Conservation (phyloP, 2,329 filamentous ascomycete genomes). For the Metarhizium sp. region DNA sequence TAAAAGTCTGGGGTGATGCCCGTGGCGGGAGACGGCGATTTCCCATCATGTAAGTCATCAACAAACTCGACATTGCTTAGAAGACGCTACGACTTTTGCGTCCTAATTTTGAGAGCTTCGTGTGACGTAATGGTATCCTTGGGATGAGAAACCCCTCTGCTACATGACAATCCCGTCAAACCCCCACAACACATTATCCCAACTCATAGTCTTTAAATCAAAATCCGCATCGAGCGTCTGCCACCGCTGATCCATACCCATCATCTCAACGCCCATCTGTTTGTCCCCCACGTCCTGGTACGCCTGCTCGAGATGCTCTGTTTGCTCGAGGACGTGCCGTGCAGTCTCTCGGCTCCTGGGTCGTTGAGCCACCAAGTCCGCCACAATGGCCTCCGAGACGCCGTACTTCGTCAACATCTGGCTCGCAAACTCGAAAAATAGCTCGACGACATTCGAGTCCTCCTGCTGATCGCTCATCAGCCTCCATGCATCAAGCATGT, state of each 20-base stretch:
- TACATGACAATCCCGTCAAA: slow-evolving; percentile 5
- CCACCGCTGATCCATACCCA: slow-evolving; percentile 2
- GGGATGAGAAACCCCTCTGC: neutral
- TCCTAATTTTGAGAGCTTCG: too few relatives aligned
- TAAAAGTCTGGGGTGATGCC: neutral
- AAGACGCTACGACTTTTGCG: too few relatives aligned
- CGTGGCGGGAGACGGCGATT: too few relatives aligned
- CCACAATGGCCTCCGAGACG: neutral
- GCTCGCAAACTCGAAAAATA: slow-evolving; percentile 3
- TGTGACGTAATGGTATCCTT: too few relatives aligned
- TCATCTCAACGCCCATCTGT: neutral
- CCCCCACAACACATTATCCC: slow-evolving; percentile 7
- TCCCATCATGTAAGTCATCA: too few relatives aligned
- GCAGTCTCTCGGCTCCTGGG: neutral
- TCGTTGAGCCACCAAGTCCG: neutral
- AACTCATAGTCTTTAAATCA: slow-evolving; percentile 5
- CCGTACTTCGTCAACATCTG: slow-evolving; percentile 5
- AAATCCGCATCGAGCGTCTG: slow-evolving; percentile 5
- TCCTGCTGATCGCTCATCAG: slow-evolving; percentile 1
- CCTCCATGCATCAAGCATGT: slow-evolving; percentile 3
- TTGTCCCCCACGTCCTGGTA: neutral
- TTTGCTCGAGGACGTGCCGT: neutral
- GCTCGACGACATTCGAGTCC: slow-evolving; percentile 3
- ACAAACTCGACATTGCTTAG: too few relatives aligned
- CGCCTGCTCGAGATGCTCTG: neutral